Evolutionary conservation across 257 asterid species (phyloP).

Genomic region (Echium plantagineum): DNA sequence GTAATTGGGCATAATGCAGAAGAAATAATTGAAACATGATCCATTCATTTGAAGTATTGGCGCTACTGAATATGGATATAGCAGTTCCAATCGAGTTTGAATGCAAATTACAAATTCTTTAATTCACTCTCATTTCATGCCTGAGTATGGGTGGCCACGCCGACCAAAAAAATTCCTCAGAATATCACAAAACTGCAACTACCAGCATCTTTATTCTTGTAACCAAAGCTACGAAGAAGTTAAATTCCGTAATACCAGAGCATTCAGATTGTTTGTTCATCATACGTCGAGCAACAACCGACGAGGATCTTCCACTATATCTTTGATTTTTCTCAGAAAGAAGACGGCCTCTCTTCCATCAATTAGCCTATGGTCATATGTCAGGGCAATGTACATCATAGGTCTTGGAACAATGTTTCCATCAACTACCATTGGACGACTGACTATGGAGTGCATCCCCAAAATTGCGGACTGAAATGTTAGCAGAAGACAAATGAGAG

Average conservation of each 20-base stretch:
- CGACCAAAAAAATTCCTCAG: slow-evolving; percentile 6
- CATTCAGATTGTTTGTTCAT: slow-evolving; percentile 8
- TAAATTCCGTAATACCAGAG: not conserved
- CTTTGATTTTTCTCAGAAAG: slow-evolving; percentile 86
- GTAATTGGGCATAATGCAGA: no score
- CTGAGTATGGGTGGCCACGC: slow-evolving; percentile 14
- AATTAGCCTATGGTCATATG: slow-evolving; percentile 92
- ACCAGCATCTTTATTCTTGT: slow-evolving; percentile 5
- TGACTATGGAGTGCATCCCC: slow-evolving; percentile 96
- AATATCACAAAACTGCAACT: not conserved
- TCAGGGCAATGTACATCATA: slow-evolving; percentile 95
- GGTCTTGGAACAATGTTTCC: slow-evolving; percentile 79
- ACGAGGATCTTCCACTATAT: slow-evolving; percentile 96
- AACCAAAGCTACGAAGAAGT: not conserved
- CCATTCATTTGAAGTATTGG: no score
- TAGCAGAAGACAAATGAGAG: slow-evolving; percentile 5
- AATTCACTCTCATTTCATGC: slow-evolving; percentile 9
- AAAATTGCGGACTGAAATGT: slow-evolving; percentile 78
- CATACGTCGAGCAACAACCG: slow-evolving; percentile 79
- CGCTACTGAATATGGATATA: no score
- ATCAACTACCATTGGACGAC: slow-evolving; percentile 94
- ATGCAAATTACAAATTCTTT: not conserved
- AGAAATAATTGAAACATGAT: no score
- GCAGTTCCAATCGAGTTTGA: not conserved
- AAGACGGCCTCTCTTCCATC: slow-evolving; percentile 97